Base-by-base conservation (phyloP, 352 stramenopile genomes). In the Pythium aphanidermatum region DNA sequence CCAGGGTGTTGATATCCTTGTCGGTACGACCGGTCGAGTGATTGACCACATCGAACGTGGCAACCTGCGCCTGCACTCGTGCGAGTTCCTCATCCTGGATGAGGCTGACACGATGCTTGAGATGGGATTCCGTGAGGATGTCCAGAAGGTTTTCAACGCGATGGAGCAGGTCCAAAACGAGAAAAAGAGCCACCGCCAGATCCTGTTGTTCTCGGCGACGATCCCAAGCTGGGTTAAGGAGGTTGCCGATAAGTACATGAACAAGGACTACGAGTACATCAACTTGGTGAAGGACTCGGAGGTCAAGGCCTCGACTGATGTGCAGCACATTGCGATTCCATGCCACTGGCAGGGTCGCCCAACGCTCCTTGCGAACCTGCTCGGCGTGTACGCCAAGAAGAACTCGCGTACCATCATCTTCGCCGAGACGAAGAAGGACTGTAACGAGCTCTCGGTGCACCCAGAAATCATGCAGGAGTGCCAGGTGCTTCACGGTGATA, bases 401-500 rank as follows among this genome's bases (percentile, higher is more conserved):
- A 83, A 94, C 58, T 75, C 76, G 28, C 86, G 88, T 23, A 95
- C 86, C 23, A 96, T 98, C 52, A 93, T 98, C 31, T 98, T 98
- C 60, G 93, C 86, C 37, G 83, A 96, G 51, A 97, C 87, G 17
- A 97, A 97, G 81, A 96, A 96, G 63, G 83, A 96, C 50, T 96
- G 83, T 63, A 97, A 98, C 60, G 87, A 97, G 58, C 61, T 98
- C 2, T 71, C 80, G 20, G 84, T 95, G 38, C 82, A 96, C 63
- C 74, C 77, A 9, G 80, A 86, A 60, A 92, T 93, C 62, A 85
- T 90, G 62, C 79, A 83, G 37, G 80, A 94, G 35, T 74, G 65
- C 43, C 84, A 95, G 46, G 86, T 94, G 7, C 78, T 99, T 11
- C 96, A 99, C 70, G 96, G 96, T 35, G 96, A 99, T 70, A 97